Evolutionary conservation across 495 filamentous ascomycete genomes (phyloP).

Genomic region (Penicillium macrosclerotiorum): DNA sequence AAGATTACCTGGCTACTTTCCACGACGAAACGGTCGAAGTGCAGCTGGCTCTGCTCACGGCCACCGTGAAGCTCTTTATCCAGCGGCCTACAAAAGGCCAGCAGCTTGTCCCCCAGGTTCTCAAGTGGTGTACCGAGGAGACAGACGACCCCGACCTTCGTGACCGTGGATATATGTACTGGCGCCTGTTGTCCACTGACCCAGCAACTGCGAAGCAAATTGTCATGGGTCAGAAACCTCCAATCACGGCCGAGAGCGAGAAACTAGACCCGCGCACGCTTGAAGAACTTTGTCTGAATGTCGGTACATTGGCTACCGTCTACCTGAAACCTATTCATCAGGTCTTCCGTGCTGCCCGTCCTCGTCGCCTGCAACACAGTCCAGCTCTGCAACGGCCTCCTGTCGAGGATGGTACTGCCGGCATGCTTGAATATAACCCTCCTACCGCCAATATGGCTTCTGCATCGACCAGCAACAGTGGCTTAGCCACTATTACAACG

Average conservation of each 20-base stretch:
- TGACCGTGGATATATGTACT: slow-evolving; percentile 98
- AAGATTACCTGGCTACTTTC: slow-evolving; percentile 93
- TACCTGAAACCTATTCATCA: slow-evolving; percentile 97
- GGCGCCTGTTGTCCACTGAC: slow-evolving; percentile 93
- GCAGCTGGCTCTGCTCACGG: slow-evolving; percentile 90
- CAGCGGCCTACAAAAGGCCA: slow-evolving; percentile 94
- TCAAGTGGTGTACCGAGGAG: slow-evolving; percentile 98
- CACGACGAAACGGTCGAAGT: slow-evolving; percentile 93
- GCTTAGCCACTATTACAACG: slow-evolving; percentile 22
- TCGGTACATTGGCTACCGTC: slow-evolving; percentile 94
- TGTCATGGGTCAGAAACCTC: slow-evolving; percentile 95
- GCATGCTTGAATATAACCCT: slow-evolving; percentile 29
- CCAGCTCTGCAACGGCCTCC: slow-evolving; percentile 77
- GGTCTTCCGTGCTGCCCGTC: slow-evolving; percentile 89
- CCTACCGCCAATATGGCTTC: slow-evolving; percentile 19
- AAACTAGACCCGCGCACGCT: slow-evolving; percentile 88
- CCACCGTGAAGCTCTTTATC: slow-evolving; percentile 97
- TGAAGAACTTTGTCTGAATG: slow-evolving; percentile 95
- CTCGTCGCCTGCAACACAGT: slow-evolving; percentile 70
- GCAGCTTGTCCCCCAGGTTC: slow-evolving; percentile 87
- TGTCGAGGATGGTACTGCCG: slow-evolving; percentile 45
- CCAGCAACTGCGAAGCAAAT: slow-evolving; percentile 81
- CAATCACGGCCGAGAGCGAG: slow-evolving; percentile 95
- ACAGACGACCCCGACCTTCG: slow-evolving; percentile 97
- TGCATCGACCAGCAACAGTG: slow-evolving; percentile 27